These are phyloP conservation scores for Diaporthe citrichinensis DNA, from an alignment of 2,329 filamentous ascomycete species.

Conservation along the genomic window DNA sequence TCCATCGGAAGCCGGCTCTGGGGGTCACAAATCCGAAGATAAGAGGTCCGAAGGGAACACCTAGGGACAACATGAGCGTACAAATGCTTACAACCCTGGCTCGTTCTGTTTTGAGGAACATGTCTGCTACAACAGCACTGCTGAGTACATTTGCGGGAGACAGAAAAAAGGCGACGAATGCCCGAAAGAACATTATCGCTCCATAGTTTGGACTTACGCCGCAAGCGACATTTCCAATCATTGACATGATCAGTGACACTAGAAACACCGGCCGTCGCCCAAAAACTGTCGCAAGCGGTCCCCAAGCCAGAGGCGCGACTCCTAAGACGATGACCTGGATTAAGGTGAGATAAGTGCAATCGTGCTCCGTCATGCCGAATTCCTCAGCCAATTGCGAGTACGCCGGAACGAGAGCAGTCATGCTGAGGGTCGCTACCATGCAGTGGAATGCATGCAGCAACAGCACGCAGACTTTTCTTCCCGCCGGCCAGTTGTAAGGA, in stretches of 20 bases:
- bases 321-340: slow-evolving; percentile 18
- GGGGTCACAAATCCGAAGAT: slow-evolving; percentile 54
- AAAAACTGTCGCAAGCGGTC: slow-evolving; percentile 9
- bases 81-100: slow-evolving; percentile 67
- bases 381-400: slow-evolving; percentile 63
- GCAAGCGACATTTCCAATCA: slow-evolving; percentile 66
- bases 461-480: slow-evolving; percentile 64
- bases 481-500: slow-evolving; percentile 66
- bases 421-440: slow-evolving; percentile 65
- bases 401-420: slow-evolving; percentile 63
- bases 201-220: slow-evolving; percentile 62
- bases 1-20: slow-evolving; percentile 46
- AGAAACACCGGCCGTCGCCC: slow-evolving; percentile 64
- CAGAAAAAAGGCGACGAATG: slow-evolving; percentile 68
- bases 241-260: slow-evolving; percentile 60
- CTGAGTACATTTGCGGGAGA: slow-evolving; percentile 59
- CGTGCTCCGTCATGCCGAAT: slow-evolving; percentile 55
- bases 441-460: slow-evolving; percentile 64
- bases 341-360: slow-evolving; percentile 20
- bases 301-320: slow-evolving; percentile 22
- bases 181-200: slow-evolving; percentile 63
- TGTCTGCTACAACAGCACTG: slow-evolving; percentile 68
- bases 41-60: slow-evolving; percentile 39
- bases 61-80: slow-evolving; percentile 52
- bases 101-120: slow-evolving; percentile 65